phyloP scores from a whole-genome alignment of 768 basidiomycete species.

The Suillus subaureus region DNA sequence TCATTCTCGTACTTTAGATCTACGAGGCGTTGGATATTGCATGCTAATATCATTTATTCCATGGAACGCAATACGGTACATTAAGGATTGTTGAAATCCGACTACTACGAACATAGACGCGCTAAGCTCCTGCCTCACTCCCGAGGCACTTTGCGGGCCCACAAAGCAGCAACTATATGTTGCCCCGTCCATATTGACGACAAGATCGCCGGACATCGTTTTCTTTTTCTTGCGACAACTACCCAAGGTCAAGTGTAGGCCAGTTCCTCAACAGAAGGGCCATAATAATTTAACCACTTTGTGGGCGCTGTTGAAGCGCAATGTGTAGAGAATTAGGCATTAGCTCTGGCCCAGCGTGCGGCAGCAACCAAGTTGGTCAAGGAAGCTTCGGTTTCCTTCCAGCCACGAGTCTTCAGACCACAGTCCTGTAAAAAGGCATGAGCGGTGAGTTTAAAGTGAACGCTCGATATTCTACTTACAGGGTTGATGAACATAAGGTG shows the following conservation, averaged over 20 bases:
- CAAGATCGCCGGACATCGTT: slow-evolving; percentile 24
- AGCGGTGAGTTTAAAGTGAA: slow-evolving; percentile 2
- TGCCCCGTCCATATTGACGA: slow-evolving; percentile 23
- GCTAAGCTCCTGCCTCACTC: slow-evolving; percentile 26
- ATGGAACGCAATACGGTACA: slow-evolving; percentile 27
- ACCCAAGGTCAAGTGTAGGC: slow-evolving; percentile 55
- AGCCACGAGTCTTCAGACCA: slow-evolving; percentile 97
- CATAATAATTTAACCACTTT: slow-evolving; percentile 62
- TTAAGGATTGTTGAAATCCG: slow-evolving; percentile 83
- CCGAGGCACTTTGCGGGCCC: slow-evolving; percentile 27
- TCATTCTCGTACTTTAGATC: not conserved
- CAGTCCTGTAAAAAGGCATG: slow-evolving; percentile 61
- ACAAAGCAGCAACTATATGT: slow-evolving; percentile 26
- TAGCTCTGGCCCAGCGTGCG: slow-evolving; percentile 91
- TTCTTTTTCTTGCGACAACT: slow-evolving; percentile 44
- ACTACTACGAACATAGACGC: slow-evolving; percentile 46
- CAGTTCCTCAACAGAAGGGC: slow-evolving; percentile 26
- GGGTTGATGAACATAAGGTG: slow-evolving; percentile 92
- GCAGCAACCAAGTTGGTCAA: slow-evolving; percentile 85
- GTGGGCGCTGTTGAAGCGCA: slow-evolving; percentile 93
- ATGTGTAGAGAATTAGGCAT: slow-evolving; percentile 56
- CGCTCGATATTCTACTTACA: slow-evolving; percentile 34
- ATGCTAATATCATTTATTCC: slow-evolving; percentile 5
- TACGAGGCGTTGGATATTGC: not conserved
- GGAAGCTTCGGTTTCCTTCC: slow-evolving; percentile 96